phyloP scores from a whole-genome alignment of 257 asterid species.

The Scutellaria galericulata region DNA sequence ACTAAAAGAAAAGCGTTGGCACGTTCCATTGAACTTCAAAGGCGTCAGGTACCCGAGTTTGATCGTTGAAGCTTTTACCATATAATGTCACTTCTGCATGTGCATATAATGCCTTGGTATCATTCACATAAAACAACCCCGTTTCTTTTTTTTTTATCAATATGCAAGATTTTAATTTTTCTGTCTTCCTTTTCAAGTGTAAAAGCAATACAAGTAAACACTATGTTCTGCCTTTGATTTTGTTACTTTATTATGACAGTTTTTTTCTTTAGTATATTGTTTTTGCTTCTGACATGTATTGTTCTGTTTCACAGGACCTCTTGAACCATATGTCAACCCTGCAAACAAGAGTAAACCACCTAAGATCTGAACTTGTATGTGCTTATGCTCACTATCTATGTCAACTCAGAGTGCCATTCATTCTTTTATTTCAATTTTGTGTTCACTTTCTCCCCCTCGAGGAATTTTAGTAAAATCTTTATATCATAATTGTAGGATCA shows the following conservation, averaged over 20 bases:
- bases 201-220: neutral
- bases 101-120: conserved; percentile 6
- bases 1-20: conserved; percentile 96
- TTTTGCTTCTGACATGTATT: conserved; percentile 27
- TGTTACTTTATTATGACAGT: neutral
- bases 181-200: conserved; percentile 1
- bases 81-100: neutral
- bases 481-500: conserved; percentile 55
- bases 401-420: conserved; percentile 5
- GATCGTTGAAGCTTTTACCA: neutral
- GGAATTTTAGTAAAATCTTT: conserved; percentile 5
- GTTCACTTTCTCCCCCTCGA: neutral
- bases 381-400: conserved; percentile 23
- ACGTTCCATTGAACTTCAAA: conserved; percentile 96
- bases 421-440: neutral
- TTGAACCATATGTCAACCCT: conserved; percentile 62
- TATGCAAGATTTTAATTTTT: neutral
- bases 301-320: conserved; percentile 63
- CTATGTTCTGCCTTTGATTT: conserved; percentile 11
- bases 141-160: neutral
- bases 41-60: conserved; percentile 68
- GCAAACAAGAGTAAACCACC: conserved; percentile 61
- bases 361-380: conserved; percentile 74
- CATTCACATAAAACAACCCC: neutral
- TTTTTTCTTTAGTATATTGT: conserved; percentile 2